Evolutionary conservation across 116 monocot genomes (phyloP), one percentile per base, ranked within the genome.

Genomic region (Phalaenopsis hybrid): DNA sequence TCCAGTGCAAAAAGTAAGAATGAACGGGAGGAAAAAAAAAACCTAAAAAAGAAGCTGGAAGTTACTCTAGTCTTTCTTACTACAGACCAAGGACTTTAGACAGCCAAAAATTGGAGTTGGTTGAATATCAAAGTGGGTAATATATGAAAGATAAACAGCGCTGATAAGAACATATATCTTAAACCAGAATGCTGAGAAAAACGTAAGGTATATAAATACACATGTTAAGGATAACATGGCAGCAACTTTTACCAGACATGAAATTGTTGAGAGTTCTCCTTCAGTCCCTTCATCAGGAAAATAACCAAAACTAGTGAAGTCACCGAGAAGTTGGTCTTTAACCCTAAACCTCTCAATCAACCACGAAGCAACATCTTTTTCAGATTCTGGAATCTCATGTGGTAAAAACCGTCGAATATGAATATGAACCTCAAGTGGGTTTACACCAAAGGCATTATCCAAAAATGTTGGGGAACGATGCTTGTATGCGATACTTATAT

Each of bases 341-440:
- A 89, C 78, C 55, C 81, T 89, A 85, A 95, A 99, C 77, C 93
- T 88, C 79, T 95, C 93, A 5, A 88, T 91, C 82, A 99, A 81
- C 99, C 99, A 99, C 44, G 87, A 75, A 57, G 99, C 83, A 46
- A 77, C 83, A 57, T 92, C 91, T 10, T 81, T 57, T 79, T 92
- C 91, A 8, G 86, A 78, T 28, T 34, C 37, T 61, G 99, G 99
- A 61, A 99, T 93, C 37, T 92, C 86, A 51, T 78, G 21, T 4
- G 87, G 85, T 33, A 28, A 37, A 21, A 95, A 84, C 8, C 91
- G 86, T 57, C 83, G 78, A 69, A 95, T 74, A 67, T 99, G 90
- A 49, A 99, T 89, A 73, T 99, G 99, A 67, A 95, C 99, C 80
- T 99, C 99, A 33, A 90, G 83, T 44, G 98, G 98, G 84, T 95